These are phyloP conservation scores for Phyllosticta ampelicida DNA, from an alignment of 2,329 filamentous ascomycete genomes.

Conservation along the genomic window DNA sequence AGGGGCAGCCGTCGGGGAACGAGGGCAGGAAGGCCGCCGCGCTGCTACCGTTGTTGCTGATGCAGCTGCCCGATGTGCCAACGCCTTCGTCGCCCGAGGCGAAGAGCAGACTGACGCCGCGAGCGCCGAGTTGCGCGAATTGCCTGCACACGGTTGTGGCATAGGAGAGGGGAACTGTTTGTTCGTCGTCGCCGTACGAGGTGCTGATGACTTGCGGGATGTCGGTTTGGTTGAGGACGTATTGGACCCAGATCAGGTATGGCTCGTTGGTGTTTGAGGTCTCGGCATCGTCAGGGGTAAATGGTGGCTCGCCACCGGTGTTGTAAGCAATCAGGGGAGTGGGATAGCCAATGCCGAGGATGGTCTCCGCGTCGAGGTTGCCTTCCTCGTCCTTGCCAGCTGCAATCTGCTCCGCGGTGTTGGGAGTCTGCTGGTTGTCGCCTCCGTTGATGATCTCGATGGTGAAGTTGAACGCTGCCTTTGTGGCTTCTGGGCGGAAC, in stretches of 20 bases:
- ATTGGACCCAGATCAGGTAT: constrained; percentile 49
- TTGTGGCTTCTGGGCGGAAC: constrained; percentile 12
- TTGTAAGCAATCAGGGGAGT: constrained; percentile 48
- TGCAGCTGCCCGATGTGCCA: constrained; percentile 41
- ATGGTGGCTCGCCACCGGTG: constrained; percentile 47
- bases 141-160: constrained; percentile 51
- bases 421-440: constrained; percentile 8
- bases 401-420: constrained; percentile 10
- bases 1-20: constrained; percentile 59
- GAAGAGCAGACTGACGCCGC: constrained; percentile 55
- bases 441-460: constrained; percentile 12
- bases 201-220: constrained; percentile 54
- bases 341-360: constrained; percentile 44
- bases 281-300: constrained; percentile 36
- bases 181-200: constrained; percentile 58
- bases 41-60: constrained; percentile 48
- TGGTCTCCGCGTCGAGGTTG: constrained; percentile 46
- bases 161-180: constrained; percentile 51
- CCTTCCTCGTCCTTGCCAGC: constrained; percentile 10
- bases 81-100: constrained; percentile 53
- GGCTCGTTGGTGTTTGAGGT: constrained; percentile 53
- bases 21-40: constrained; percentile 46
- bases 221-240: constrained; percentile 44
- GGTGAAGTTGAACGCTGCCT: constrained; percentile 10
- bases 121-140: constrained; percentile 55